These are phyloP conservation scores for Rosa hybrid DNA, from an alignment of 331 rosid genomes.

Conservation along the genomic window DNA sequence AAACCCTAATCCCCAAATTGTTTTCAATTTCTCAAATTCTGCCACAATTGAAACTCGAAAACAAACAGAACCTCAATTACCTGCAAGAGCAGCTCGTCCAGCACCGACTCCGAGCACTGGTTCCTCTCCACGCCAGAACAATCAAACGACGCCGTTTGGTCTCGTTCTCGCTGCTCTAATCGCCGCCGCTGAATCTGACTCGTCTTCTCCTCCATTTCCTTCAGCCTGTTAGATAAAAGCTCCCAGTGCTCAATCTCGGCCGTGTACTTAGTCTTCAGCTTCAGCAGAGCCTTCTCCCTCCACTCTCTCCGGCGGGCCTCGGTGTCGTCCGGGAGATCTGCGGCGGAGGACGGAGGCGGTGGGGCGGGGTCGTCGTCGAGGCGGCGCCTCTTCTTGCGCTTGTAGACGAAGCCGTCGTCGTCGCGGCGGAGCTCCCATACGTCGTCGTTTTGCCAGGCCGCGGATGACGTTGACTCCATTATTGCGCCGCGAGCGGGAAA, in stretches of 20 bases:
- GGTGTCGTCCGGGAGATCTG: constrained; percentile 31
- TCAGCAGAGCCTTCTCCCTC: constrained; percentile 58
- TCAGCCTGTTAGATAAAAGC: constrained; percentile 55
- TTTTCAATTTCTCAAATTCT: constrained; percentile 5
- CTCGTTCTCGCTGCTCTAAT: constrained; percentile 6
- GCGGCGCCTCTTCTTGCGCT: constrained; percentile 59
- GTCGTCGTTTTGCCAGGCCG: constrained; percentile 39
- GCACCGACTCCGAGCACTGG: constrained; percentile 27
- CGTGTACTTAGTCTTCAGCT: constrained; percentile 58
- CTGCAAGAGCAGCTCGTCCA: constrained; percentile 62
- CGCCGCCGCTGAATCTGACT: constrained; percentile 25
- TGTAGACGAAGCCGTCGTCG: constrained; percentile 85
- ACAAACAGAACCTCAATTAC: constrained; percentile 30
- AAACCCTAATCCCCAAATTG: constrained; percentile 27
- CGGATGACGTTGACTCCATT: constrained; percentile 48
- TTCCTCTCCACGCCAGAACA: constrained; percentile 9
- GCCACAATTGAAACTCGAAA: not conserved
- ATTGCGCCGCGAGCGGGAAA: constrained; percentile 26
- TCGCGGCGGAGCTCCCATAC: constrained; percentile 82
- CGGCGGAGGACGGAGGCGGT: not conserved
- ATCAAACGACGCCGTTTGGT: constrained; percentile 31
- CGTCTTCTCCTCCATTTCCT: constrained; percentile 48
- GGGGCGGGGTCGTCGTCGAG: constrained; percentile 21
- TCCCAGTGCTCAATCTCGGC: constrained; percentile 81
- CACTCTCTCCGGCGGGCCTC: constrained; percentile 52